Evolutionary conservation across 176 grass and related monocot species (phyloP), one percentile per base, ranked within the genome.

Genomic region (Zizania latifolia): DNA sequence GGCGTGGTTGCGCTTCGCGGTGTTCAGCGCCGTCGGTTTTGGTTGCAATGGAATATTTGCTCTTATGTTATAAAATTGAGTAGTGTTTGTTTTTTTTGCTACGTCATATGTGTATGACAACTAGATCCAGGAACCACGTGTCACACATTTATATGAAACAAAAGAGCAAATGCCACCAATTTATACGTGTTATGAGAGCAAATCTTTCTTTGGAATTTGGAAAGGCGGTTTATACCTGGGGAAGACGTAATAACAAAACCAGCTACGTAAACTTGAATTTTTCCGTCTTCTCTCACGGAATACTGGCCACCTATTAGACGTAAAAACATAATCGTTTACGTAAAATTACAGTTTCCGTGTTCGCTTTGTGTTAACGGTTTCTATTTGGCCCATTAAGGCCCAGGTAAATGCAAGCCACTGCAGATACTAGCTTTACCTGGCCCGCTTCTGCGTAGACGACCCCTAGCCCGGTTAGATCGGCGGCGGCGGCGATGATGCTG

Each of bases 1-100:
- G 37, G 19, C 4, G 15, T 38, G 14, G 31, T 1, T 50, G 19
- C 55, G 61, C 30, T 68, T 86, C 48, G 63, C 27, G 33, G 64
- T 12, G 44, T 45, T 80, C 41, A 2, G 65, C 78, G 84, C 71
- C 30, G 64, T 57, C 76, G 72, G 78, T 87, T 82, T 87, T n/a
- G n/a, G n/a, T n/a, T n/a, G n/a, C n/a, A n/a, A n/a, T n/a, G n/a
- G n/a, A n/a, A n/a, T n/a, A n/a, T n/a, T n/a, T n/a, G n/a, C n/a
- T n/a, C n/a, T n/a, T n/a, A n/a, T n/a, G n/a, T n/a, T n/a, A n/a
- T n/a, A n/a, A n/a, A n/a, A n/a, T n/a, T n/a, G n/a, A n/a, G n/a
- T n/a, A n/a, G n/a, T n/a, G n/a, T n/a, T n/a, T n/a, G n/a, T n/a
- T n/a, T n/a, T n/a, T n/a, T n/a, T n/a, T n/a, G n/a, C n/a, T n/a